Evolutionary conservation across 1,284 basidiomycete species (phyloP), one percentile per base, ranked within the genome.

Genomic region (Rhodotorula sp.): DNA sequence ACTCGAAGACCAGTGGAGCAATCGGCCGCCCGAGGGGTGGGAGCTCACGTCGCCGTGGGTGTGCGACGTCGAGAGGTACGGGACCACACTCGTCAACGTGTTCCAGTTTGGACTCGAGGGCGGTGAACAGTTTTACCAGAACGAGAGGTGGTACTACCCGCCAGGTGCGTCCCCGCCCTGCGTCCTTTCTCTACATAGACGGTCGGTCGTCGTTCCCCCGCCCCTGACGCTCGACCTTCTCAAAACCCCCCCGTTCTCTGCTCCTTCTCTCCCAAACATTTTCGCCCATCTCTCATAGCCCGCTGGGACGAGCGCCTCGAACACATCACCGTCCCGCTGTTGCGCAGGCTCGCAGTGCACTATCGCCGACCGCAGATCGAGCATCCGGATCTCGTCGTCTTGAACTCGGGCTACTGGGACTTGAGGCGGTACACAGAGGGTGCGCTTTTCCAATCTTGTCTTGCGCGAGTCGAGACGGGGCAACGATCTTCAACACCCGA

Each of bases 331-430:
- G 7, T 67, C 15, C 72, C 74, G 3, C 60, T 75, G 15, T 64
- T 73, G 17, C 46, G 66, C 10, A 29, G 61, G 3, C 62, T 75
- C n/a, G 74, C 74, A 0, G 67, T 66, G 59, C 37, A 68, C 49
- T 60, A 70, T 62, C 58, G 67, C 44, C 69, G 74, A 1, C 72
- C 74, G 5, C 62, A 74, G 51, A 75, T 75, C 56, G 64, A 55
- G 26, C 51, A 62, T 3, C 74, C 74, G 0, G 74, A 75, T 45
- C 61, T 75, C 20, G 60, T 75, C 45, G 66, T 73, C 61, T 60
- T 75, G 63, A 75, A 71, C 56, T 75, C 74, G 29, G 74, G 74
- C 26, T 75, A 64, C 62, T 75, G 74, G 72, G 74, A 75, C 33
- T 53, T 75, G 42, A 67, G 74, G 14, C 69, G 69, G 45, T 75